Base-by-base conservation (phyloP, 106 monocot genomes). In the Platanthera guangdongensis region DNA sequence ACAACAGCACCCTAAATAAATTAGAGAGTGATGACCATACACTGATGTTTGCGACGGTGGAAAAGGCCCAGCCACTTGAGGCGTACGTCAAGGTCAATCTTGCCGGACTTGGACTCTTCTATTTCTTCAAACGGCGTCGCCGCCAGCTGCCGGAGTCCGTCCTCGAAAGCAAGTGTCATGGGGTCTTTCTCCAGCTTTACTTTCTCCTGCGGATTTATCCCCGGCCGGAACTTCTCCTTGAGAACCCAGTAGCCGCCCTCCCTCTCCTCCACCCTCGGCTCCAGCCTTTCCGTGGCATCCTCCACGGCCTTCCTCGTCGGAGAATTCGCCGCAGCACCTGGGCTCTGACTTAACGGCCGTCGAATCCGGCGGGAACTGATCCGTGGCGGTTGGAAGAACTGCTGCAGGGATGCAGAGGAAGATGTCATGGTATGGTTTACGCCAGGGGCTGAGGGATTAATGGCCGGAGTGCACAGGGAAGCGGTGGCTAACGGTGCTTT, bases 21-120 rank as follows among this genome's bases (percentile, higher is more conserved):
- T 32, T 77, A 51, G 45, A 47, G 22, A 16, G 28, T 0, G 47
- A 48, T 0, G 9, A 28, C 14, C 18, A 10, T 78, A 96, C 95
- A 96, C 9, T 96, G 95, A 25, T 93, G 93, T 78, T 96, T 96
- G 84, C 93, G 93, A 72, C 95, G 85, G 80, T 96, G 95, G 85
- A 96, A 96, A 71, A 96, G 83, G 57, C 95, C 95, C 74, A 96
- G 92, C 95, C 95, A 96, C 87, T 96, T 96, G 85, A 96, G 95
- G 13, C 95, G 83, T 14, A 87, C 86, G 69, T 96, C 95, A 74
- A 96, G 74, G 67, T 96, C 95, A 60, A 91, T 89, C 87, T 96
- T 96, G 68, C 47, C 52, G 19, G 67, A 25, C 89, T 96, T 96
- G 15, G 77, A 15, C 9, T 50, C 73, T 3, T 93, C 95, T 54